Conservation (phyloP, 202 grass and related monocot genomes). For the Setaria italica region DNA sequence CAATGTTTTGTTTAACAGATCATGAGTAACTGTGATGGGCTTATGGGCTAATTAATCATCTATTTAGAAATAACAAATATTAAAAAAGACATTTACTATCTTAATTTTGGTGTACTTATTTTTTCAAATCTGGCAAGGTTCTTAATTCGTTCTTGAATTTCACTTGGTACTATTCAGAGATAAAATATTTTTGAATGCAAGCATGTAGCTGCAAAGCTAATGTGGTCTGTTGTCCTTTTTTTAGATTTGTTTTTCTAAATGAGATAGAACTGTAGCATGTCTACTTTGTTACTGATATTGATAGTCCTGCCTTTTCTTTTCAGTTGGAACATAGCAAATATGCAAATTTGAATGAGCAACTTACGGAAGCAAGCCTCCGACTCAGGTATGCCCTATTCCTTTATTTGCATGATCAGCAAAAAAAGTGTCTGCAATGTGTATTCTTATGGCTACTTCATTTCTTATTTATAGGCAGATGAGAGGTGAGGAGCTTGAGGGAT, state of each 20-base stretch:
- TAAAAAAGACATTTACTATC: background rate
- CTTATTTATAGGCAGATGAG: slow-evolving; percentile 80
- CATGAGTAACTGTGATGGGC: background rate
- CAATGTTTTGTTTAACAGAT: background rate
- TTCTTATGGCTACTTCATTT: slow-evolving; percentile 3
- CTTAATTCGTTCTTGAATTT: background rate
- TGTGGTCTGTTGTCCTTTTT: background rate
- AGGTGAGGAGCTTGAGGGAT: slow-evolving; percentile 90
- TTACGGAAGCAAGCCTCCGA: slow-evolving; percentile 63
- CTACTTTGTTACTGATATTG: slow-evolving; percentile 26
- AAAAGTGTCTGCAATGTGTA: slow-evolving; percentile 6
- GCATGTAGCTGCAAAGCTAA: background rate
- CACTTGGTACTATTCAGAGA: background rate
- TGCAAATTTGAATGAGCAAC: slow-evolving; percentile 71
- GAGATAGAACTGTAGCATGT: background rate
- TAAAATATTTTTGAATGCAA: background rate
- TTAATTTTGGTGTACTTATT: background rate
- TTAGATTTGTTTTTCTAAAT: background rate
- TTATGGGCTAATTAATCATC: background rate
- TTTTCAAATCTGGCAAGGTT: background rate
- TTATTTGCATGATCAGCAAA: background rate
- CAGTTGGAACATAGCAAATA: slow-evolving; percentile 75
- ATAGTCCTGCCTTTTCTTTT: slow-evolving; percentile 20
- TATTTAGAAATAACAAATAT: background rate
- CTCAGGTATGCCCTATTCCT: slow-evolving; percentile 52